These are phyloP conservation scores for Penicillium simplicissimum DNA, from an alignment of 495 filamentous ascomycete species.

Conservation along the genomic window DNA sequence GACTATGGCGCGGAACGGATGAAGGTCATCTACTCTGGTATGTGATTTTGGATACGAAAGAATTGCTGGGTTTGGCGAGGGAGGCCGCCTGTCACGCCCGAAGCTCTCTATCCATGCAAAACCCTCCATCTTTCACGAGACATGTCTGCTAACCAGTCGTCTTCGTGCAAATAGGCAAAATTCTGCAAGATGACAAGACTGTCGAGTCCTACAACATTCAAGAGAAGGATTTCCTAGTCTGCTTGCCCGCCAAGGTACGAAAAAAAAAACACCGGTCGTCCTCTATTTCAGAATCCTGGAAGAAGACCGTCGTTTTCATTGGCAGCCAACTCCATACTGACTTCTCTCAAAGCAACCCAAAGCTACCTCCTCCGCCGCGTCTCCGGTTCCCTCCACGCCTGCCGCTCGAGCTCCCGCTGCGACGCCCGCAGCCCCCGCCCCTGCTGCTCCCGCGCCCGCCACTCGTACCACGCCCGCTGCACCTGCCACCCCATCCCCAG, in stretches of 20 bases:
- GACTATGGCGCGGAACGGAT: constrained; percentile 78
- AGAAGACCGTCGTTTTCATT: neutral
- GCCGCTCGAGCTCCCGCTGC: constrained; percentile 46
- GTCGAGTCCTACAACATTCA: constrained; percentile 96
- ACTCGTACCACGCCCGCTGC: constrained; percentile 56
- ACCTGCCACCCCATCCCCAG: constrained; percentile 69
- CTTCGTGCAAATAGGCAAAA: constrained; percentile 69
- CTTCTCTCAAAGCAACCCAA: constrained; percentile 58
- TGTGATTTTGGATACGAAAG: constrained; percentile 6
- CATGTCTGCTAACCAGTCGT: neutral
- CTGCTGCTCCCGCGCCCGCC: constrained; percentile 58
- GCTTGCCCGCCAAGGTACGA: constrained; percentile 89
- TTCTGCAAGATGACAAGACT: constrained; percentile 93
- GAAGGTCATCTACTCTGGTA: constrained; percentile 98
- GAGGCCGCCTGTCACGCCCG: neutral
- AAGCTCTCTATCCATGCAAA: neutral
- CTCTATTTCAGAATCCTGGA: neutral
- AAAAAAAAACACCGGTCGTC: neutral
- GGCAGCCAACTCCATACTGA: constrained; percentile 5
- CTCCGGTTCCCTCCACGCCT: constrained; percentile 59
- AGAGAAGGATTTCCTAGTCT: constrained; percentile 98
- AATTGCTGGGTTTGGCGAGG: neutral
- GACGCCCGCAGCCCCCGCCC: constrained; percentile 62
- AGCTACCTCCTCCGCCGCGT: constrained; percentile 55
- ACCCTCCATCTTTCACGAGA: neutral